These are phyloP conservation scores for Cryptococcus jaspeensis DNA, from an alignment of 1,284 basidiomycete species.

Conservation along the genomic window DNA sequence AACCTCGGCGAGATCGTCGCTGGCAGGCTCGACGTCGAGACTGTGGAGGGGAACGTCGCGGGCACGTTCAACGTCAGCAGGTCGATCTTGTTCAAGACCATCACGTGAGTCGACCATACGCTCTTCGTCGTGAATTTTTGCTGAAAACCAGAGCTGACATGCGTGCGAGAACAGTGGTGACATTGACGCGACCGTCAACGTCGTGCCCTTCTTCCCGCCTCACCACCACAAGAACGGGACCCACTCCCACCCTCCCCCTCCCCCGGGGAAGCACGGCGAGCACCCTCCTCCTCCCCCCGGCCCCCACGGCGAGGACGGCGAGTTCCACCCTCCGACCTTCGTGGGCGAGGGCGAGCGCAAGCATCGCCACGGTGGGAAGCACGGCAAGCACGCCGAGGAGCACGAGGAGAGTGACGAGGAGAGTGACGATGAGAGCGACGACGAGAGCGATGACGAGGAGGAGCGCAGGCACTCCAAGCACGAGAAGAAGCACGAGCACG, in stretches of 20 bases:
- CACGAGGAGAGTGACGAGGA: slow-evolving; percentile 1
- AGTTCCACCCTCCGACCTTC: too few species aligned
- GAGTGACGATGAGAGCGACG: slow-evolving; percentile 7
- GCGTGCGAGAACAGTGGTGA: slow-evolving; percentile 14
- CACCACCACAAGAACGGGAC: slow-evolving; percentile 13
- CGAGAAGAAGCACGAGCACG: slow-evolving; percentile 6
- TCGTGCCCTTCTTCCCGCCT: slow-evolving; percentile 15
- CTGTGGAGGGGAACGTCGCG: slow-evolving; percentile 18
- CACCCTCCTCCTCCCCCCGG: too few species aligned
- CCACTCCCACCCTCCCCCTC: slow-evolving; percentile 7
- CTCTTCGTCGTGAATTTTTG: background rate
- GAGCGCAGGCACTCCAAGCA: slow-evolving; percentile 13
- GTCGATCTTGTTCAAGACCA: slow-evolving; percentile 22
- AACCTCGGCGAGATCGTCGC: slow-evolving; percentile 10
- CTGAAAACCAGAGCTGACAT: background rate
- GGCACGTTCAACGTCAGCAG: slow-evolving; percentile 37
- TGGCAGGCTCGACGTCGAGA: slow-evolving; percentile 14
- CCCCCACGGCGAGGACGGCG: background rate
- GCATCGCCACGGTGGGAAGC: background rate
- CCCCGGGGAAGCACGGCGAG: slow-evolving; percentile 8
- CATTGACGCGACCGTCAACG: slow-evolving; percentile 31
- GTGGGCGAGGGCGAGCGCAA: background rate
- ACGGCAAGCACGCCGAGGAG: slow-evolving; percentile 11
- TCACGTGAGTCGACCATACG: slow-evolving; percentile 11
- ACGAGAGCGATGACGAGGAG: slow-evolving; percentile 3